Evolutionary conservation across 2,329 filamentous ascomycete species (phyloP), one percentile per base, ranked within the genome.

Genomic region (Tolypocladium paradoxum): DNA sequence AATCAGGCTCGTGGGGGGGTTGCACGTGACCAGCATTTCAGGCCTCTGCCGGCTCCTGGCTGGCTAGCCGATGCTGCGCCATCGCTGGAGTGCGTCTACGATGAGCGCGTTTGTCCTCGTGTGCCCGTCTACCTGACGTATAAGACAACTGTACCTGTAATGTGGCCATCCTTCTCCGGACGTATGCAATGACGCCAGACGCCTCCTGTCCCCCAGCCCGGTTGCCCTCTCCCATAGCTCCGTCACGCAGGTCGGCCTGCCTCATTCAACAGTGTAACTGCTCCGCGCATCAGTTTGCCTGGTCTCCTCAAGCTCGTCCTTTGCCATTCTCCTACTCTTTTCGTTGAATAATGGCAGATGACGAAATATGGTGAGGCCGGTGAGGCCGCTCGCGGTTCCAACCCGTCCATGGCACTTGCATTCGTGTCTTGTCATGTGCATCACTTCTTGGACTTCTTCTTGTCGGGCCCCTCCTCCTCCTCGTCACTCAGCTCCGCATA

Each of bases 401-500:
- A 14, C 38, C 20, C 7, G 37, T 27, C n/a, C 27, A 20, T 31
- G 18, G 14, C n/a, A 18, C 27, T 33, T 14, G 27, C 43, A 20
- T 47, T 14, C 43, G 9, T 33, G 6, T 20, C 18, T 9, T 33
- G 27, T 7, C 27, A 14, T 5, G n/a, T 24, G 20, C 38, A 35
- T 76, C 68, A 81, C 62, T 77, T 73, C 69, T 78, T 83, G 3
- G 71, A 66, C 64, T 72, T 79, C 66, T 84, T 84, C 71, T 84
- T 87, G 35, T 88, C 81, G n/a, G 81, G 83, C 4, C 77, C 78
- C 7, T 81, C 78, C 51, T 83, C 85, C 58, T 95, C 91, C 18
- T 90, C 88, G 63, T 95, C 92, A 67, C 90, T 95, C 35, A 93
- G 63, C 45, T 96, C 88, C 8, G 88, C 87, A 73, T 95, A 99